A percentile compares a stretch with the other conserved stretches of the same genome.
Evolutionary conservation across 768 basidiomycete genomes (phyloP).

Genomic region (Mycena haematopus): DNA sequence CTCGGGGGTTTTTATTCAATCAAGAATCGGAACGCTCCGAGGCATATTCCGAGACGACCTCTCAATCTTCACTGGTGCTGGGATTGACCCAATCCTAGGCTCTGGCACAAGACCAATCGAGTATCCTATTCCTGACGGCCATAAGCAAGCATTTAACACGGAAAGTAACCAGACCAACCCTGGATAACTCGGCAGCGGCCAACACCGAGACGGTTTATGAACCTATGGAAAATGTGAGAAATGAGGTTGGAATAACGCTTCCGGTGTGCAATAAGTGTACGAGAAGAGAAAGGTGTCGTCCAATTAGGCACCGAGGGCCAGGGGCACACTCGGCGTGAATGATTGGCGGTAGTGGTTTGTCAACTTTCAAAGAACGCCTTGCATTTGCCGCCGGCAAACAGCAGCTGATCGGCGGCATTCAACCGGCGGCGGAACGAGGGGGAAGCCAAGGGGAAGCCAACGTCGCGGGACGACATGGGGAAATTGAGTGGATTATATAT

Average conservation of each 20-base stretch:
- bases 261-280: not conserved
- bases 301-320: not conserved
- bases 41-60: not conserved
- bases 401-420: not conserved
- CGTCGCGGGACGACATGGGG: not conserved
- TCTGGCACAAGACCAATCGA: not conserved
- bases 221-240: not conserved
- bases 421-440: not conserved
- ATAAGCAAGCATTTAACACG: not conserved
- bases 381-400: not conserved
- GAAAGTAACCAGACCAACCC: not conserved
- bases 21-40: not conserved
- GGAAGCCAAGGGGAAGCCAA: too few species aligned
- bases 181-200: not conserved
- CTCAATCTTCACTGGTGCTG: not conserved
- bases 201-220: not conserved
- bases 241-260: not conserved
- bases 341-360: not conserved
- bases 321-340: not conserved
- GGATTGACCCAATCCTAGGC: not conserved
- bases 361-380: not conserved
- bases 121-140: not conserved
- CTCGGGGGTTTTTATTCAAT: not conserved
- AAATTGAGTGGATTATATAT: slow-evolving; percentile 22
- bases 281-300: not conserved